Conservation (phyloP, 129 eudicot genomes). For the Artemisia annua region DNA sequence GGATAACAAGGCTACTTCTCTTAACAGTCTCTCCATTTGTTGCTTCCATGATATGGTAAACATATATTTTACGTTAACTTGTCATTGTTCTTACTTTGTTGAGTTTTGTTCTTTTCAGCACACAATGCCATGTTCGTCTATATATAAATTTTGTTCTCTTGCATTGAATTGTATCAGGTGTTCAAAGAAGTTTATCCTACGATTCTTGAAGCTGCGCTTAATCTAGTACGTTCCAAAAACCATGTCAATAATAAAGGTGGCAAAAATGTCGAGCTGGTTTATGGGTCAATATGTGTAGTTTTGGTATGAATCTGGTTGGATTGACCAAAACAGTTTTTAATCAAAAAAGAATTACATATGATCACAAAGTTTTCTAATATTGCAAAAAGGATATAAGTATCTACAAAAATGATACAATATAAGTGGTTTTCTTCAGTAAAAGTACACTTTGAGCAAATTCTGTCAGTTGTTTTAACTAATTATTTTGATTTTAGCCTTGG, state of each 20-base stretch:
- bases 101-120: slow-evolving; percentile 9
- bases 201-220: slow-evolving; percentile 41
- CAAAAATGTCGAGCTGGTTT: background rate
- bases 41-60: slow-evolving; percentile 55
- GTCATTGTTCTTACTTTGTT: background rate
- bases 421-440: background rate
- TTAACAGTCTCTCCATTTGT: slow-evolving; percentile 32
- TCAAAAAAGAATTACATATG: background rate
- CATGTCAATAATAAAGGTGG: slow-evolving; percentile 7
- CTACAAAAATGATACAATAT: background rate
- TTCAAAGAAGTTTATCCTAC: slow-evolving; percentile 22
- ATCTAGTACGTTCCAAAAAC: slow-evolving; percentile 38
- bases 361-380: background rate
- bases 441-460: background rate
- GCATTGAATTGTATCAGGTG: slow-evolving; percentile 40
- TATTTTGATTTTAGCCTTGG: background rate
- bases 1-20: slow-evolving; percentile 28
- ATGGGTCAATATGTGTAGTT: background rate
- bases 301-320: background rate
- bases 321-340: background rate
- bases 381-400: background rate
- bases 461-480: background rate
- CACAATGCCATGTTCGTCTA: background rate
- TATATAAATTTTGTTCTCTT: background rate
- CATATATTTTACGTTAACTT: background rate